Conservation (phyloP, 2,329 filamentous ascomycete genomes). For the Colletotrichum spaethianum region DNA sequence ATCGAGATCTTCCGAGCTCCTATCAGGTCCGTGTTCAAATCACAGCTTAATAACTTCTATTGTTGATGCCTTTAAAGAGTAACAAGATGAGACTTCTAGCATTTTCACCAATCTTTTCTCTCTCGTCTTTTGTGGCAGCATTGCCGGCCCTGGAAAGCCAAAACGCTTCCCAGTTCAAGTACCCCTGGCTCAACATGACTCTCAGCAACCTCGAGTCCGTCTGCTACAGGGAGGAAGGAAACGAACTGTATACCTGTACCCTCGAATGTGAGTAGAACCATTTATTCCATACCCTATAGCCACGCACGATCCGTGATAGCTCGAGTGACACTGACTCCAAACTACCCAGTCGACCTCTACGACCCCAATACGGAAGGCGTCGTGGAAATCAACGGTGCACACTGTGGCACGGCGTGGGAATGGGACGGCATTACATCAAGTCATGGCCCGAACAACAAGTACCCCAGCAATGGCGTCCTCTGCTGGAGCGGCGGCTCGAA, state of each 20-base stretch:
- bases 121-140: conserved; percentile 17
- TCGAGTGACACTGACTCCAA: not conserved
- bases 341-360: conserved; percentile 37
- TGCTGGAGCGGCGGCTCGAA: conserved; percentile 36
- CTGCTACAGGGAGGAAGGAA: conserved; percentile 11
- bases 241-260: conserved; percentile 28
- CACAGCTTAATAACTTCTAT: not conserved
- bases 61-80: not conserved
- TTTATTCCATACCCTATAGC: too few relatives aligned
- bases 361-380: conserved; percentile 41
- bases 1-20: not conserved
- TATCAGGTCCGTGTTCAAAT: not conserved
- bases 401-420: conserved; percentile 43
- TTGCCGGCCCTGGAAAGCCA: conserved; percentile 10
- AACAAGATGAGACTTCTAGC: conserved; percentile 9
- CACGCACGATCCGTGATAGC: not conserved
- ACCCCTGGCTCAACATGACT: conserved; percentile 39
- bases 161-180: conserved; percentile 22
- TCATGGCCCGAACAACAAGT: conserved; percentile 48
- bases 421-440: conserved; percentile 45
- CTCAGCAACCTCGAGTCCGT: conserved; percentile 35
- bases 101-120: not conserved
- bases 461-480: conserved; percentile 27
- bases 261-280: conserved; percentile 26
- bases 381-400: conserved; percentile 40